Evolutionary conservation across 805 yeast genomes (phyloP).

Genomic region (Metschnikowia chrysomelidarum): DNA sequence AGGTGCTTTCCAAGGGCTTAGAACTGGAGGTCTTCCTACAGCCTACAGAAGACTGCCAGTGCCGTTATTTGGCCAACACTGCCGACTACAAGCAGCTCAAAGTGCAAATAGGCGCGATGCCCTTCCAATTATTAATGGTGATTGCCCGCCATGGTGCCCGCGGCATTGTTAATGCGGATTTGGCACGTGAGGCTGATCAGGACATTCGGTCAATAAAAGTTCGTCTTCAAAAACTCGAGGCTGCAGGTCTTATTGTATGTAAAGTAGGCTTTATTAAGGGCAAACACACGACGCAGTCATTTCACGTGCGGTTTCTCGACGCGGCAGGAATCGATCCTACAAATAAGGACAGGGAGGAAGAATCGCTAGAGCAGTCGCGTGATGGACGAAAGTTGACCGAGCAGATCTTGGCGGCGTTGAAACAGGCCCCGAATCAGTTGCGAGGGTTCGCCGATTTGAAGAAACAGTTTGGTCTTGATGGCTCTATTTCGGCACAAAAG

Average conservation of each 20-base stretch:
- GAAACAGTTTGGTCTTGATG: slow-evolving; percentile 53
- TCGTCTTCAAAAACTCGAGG: slow-evolving; percentile 55
- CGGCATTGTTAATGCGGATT: slow-evolving; percentile 60
- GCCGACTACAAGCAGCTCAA: slow-evolving; percentile 45
- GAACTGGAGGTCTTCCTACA: slow-evolving; percentile 21
- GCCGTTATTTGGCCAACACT: slow-evolving; percentile 54
- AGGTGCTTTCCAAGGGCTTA: slow-evolving; percentile 12
- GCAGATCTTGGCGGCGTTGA: slow-evolving; percentile 47
- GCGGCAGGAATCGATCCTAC: slow-evolving; percentile 22
- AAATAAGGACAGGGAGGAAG: slow-evolving; percentile 11
- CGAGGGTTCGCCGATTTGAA: slow-evolving; percentile 62
- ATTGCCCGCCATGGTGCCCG: slow-evolving; percentile 54
- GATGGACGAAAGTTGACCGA: slow-evolving; percentile 30
- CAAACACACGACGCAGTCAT: slow-evolving; percentile 52
- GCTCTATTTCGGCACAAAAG: slow-evolving; percentile 36
- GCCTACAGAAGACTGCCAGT: slow-evolving; percentile 55
- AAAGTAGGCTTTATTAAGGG: slow-evolving; percentile 36
- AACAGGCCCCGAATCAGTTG: slow-evolving; percentile 57
- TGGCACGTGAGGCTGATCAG: slow-evolving; percentile 58
- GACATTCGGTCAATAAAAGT: slow-evolving; percentile 70
- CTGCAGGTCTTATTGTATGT: slow-evolving; percentile 47
- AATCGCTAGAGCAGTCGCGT: slow-evolving; percentile 28
- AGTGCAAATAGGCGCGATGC: slow-evolving; percentile 50
- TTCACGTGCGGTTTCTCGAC: slow-evolving; percentile 47
- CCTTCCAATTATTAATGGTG: slow-evolving; percentile 54